Evolutionary conservation across 371 early-diverging fungal genomes (phyloP).

Genomic region (Mucor circinelloides): DNA sequence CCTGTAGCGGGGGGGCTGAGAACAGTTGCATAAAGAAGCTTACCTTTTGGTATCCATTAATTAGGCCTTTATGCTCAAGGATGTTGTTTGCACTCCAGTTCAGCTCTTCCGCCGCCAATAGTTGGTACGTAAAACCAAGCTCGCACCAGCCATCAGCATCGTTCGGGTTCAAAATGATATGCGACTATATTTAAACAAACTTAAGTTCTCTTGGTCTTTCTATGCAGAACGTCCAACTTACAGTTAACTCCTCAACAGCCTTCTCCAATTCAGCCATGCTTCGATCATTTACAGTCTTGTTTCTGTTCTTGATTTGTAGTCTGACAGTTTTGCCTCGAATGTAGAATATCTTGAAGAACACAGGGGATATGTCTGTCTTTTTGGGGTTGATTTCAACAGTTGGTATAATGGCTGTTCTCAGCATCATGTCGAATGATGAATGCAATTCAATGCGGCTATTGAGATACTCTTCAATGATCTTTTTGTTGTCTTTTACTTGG

Average conservation of each 20-base stretch:
- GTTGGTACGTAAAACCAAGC: slow-evolving; percentile 59
- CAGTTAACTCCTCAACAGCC: slow-evolving; percentile 60
- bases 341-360: slow-evolving; percentile 55
- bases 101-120: slow-evolving; percentile 67
- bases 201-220: not conserved
- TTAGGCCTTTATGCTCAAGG: slow-evolving; percentile 42
- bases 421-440: slow-evolving; percentile 14
- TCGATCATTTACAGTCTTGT: slow-evolving; percentile 56
- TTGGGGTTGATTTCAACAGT: slow-evolving; percentile 9
- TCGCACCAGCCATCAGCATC: slow-evolving; percentile 68
- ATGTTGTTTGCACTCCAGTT: slow-evolving; percentile 71
- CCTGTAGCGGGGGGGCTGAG: not conserved
- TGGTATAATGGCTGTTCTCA: slow-evolving; percentile 23
- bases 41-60: slow-evolving; percentile 65
- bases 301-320: slow-evolving; percentile 58
- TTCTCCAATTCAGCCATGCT: slow-evolving; percentile 63
- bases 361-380: slow-evolving; percentile 31
- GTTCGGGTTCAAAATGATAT: slow-evolving; percentile 56
- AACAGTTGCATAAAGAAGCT: not conserved
- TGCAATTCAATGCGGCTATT: slow-evolving; percentile 12
- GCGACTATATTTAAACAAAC: slow-evolving; percentile 5
- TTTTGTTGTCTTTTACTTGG: slow-evolving; percentile 15
- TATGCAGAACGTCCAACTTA: slow-evolving; percentile 18
- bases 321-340: slow-evolving; percentile 65
- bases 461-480: slow-evolving; percentile 20